phyloP scores from a whole-genome alignment of 1,284 basidiomycete genomes.

The Termitomyces sp. region DNA sequence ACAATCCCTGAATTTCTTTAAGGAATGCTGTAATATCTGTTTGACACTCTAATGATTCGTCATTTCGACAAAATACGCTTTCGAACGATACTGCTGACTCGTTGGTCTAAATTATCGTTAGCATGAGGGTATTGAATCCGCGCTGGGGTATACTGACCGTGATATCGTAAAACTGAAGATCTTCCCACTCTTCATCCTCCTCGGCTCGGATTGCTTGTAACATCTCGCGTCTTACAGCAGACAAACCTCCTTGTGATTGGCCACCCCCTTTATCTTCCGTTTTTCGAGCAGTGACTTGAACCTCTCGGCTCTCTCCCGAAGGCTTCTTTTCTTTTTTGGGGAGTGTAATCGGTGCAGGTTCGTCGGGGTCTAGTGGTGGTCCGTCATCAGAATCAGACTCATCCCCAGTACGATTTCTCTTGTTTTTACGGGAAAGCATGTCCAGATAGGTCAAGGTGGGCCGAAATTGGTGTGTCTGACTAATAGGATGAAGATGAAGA shows the following conservation, averaged over 20 bases:
- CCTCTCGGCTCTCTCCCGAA: slow-evolving; percentile 58
- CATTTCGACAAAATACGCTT: slow-evolving; percentile 55
- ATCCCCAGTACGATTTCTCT: slow-evolving; percentile 43
- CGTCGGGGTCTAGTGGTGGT: slow-evolving; percentile 75
- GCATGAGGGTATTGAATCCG: neutral
- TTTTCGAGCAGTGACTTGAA: slow-evolving; percentile 70
- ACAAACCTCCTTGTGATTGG: slow-evolving; percentile 52
- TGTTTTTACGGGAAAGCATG: slow-evolving; percentile 56
- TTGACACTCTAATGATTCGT: slow-evolving; percentile 51
- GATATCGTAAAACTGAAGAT: slow-evolving; percentile 57
- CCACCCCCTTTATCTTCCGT: slow-evolving; percentile 52
- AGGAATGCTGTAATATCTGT: slow-evolving; percentile 58
- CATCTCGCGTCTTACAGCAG: slow-evolving; percentile 65
- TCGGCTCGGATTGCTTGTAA: slow-evolving; percentile 62
- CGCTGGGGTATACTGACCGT: slow-evolving; percentile 42
- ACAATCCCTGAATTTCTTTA: slow-evolving; percentile 55
- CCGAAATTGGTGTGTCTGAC: slow-evolving; percentile 71
- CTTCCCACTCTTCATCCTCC: slow-evolving; percentile 70
- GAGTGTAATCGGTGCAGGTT: slow-evolving; percentile 41
- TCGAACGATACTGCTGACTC: slow-evolving; percentile 56
- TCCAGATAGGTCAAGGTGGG: slow-evolving; percentile 78
- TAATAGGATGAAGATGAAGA: slow-evolving; percentile 73
- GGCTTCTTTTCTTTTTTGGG: slow-evolving; percentile 58
- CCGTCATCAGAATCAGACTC: slow-evolving; percentile 75
- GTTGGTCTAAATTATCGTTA: slow-evolving; percentile 39